A percentile compares a stretch with the other conserved stretches of the same genome.
Conservation (phyloP, 176 grass and related monocot species). For the Elymus sibiricus region DNA sequence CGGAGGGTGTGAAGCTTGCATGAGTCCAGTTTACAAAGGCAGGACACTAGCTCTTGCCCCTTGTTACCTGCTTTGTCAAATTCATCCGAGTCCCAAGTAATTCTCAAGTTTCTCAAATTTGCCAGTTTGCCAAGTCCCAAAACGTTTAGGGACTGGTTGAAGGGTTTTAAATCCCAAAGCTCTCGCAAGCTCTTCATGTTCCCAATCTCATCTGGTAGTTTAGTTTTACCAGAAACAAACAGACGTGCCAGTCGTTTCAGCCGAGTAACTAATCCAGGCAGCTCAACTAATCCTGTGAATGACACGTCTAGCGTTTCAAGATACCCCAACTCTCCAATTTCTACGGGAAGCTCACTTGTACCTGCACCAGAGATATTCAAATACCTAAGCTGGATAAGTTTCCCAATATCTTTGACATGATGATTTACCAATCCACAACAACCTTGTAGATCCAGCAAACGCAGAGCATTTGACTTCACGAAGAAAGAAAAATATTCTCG, state of each 20-base stretch:
- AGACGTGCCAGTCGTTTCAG: neutral
- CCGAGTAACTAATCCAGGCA: neutral
- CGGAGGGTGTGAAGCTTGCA: neutral
- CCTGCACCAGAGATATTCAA: neutral
- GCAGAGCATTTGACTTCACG: neutral
- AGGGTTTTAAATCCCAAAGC: neutral
- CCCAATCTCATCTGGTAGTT: neutral
- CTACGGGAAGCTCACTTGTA: neutral
- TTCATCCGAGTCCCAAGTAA: accelerated
- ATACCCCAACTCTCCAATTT: neutral
- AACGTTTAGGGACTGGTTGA: neutral
- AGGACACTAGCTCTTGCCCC: neutral
- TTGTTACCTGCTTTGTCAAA: neutral
- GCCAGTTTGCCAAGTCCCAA: neutral
- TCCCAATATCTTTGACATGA: too few species aligned
- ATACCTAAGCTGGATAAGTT: neutral
- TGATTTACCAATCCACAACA: neutral
- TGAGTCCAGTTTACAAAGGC: neutral
- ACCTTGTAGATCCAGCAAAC: neutral
- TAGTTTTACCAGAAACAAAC: neutral
- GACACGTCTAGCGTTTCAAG: neutral
- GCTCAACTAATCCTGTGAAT: accelerated
- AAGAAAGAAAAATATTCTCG: neutral
- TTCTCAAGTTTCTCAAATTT: neutral
- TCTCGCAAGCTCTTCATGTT: neutral